Conservation (phyloP, 371 early-diverging fungal genomes). For the Circinella minor region DNA sequence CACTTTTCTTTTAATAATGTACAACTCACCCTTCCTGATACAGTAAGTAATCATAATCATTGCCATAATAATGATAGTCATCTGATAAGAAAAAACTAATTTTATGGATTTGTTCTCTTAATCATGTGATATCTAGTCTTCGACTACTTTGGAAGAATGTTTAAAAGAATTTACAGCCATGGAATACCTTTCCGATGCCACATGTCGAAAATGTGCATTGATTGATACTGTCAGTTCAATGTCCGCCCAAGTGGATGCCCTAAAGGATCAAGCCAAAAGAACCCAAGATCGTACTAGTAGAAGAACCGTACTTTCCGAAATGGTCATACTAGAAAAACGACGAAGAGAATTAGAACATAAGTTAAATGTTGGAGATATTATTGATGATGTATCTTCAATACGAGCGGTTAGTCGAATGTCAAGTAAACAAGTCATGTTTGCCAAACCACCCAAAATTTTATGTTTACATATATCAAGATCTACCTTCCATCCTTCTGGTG, state of each 20-base stretch:
- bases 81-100: background rate
- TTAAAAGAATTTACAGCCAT: conserved; percentile 65
- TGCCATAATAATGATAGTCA: background rate
- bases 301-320: conserved; percentile 26
- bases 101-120: no score
- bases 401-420: conserved; percentile 35
- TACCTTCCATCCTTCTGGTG: conserved; percentile 64
- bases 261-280: conserved; percentile 47
- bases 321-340: conserved; percentile 34
- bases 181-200: conserved; percentile 75
- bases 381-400: conserved; percentile 14
- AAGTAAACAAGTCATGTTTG: conserved; percentile 67
- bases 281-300: conserved; percentile 36
- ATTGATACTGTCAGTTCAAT: conserved; percentile 45
- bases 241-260: conserved; percentile 38
- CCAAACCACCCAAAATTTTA: conserved; percentile 60
- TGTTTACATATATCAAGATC: conserved; percentile 79
- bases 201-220: conserved; percentile 75
- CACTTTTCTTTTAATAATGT: conserved; percentile 77
- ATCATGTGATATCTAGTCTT: conserved; percentile 25
- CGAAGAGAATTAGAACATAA: conserved; percentile 18
- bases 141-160: conserved; percentile 67
- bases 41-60: conserved; percentile 30
- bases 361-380: conserved; percentile 9
- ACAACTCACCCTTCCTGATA: conserved; percentile 66